Conservation (phyloP, 2,329 filamentous ascomycete genomes). For the Fonsecaea pedrosoi region DNA sequence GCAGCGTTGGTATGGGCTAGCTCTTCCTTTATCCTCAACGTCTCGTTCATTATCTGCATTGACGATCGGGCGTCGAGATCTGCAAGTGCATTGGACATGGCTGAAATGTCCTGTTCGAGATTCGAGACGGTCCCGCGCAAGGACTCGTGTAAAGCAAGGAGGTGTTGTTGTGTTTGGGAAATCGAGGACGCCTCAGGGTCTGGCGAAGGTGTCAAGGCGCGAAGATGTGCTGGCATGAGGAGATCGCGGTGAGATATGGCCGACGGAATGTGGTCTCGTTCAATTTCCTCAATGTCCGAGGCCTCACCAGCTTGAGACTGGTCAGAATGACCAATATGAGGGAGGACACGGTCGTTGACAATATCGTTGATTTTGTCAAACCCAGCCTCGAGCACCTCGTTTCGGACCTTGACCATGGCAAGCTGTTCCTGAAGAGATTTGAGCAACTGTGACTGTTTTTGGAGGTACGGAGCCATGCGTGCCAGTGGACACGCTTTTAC, state of each 20-base stretch:
- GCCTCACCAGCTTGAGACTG: slow-evolving; percentile 27
- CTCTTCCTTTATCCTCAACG: slow-evolving; percentile 66
- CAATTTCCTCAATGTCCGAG: slow-evolving; percentile 39
- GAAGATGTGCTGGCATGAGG: slow-evolving; percentile 36
- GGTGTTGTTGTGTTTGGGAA: slow-evolving; percentile 57
- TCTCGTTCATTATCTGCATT: slow-evolving; percentile 70
- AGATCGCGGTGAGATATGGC: slow-evolving; percentile 32
- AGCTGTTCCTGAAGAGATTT: slow-evolving; percentile 54
- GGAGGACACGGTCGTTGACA: slow-evolving; percentile 33
- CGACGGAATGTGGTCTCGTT: slow-evolving; percentile 34
- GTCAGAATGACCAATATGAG: slow-evolving; percentile 30
- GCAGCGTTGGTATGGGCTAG: slow-evolving; percentile 67
- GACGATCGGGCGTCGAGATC: slow-evolving; percentile 67
- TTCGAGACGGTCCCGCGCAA: slow-evolving; percentile 63
- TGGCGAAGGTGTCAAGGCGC: slow-evolving; percentile 39
- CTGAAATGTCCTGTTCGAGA: slow-evolving; percentile 34
- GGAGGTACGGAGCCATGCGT: slow-evolving; percentile 53
- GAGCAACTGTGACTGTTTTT: slow-evolving; percentile 52
- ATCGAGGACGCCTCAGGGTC: slow-evolving; percentile 46
- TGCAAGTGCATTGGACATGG: slow-evolving; percentile 52
- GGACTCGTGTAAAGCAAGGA: slow-evolving; percentile 65
- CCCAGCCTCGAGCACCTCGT: slow-evolving; percentile 56
- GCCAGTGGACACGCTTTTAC: slow-evolving; percentile 59
- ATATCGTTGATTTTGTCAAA: slow-evolving; percentile 50
- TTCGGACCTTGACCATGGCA: slow-evolving; percentile 53